phyloP scores from a whole-genome alignment of 306 rosid genomes.

The Myrica gale region DNA sequence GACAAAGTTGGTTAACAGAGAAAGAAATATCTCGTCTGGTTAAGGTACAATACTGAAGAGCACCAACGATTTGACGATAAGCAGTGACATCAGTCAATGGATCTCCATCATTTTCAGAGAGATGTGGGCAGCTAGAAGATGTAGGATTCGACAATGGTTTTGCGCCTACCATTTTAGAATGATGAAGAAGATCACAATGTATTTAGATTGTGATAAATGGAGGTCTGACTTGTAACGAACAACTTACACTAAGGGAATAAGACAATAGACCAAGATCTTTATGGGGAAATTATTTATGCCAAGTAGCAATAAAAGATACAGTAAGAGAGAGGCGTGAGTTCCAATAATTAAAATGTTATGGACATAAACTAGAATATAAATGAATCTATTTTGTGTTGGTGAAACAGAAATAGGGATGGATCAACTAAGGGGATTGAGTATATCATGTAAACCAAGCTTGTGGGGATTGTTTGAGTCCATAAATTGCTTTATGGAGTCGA shows the following conservation, averaged over 20 bases:
- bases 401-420: neutral
- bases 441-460: neutral
- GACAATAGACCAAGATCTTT: neutral
- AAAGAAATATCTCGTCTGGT: neutral
- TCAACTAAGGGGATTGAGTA: neutral
- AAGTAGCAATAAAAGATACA: neutral
- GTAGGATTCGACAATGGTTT: neutral
- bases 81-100: neutral
- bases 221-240: neutral
- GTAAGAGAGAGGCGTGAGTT: too few relatives aligned
- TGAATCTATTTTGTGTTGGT: neutral
- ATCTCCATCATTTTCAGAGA: neutral
- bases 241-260: neutral
- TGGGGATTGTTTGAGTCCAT: conserved; percentile 1
- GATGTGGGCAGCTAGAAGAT: neutral
- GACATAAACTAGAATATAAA: neutral
- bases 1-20: neutral
- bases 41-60: neutral
- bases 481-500: neutral
- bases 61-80: neutral
- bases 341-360: neutral
- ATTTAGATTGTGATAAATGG: neutral
- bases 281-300: neutral
- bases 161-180: neutral
- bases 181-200: neutral